These are phyloP conservation scores for Rhodofomes roseus DNA, from an alignment of 1,284 basidiomycete genomes.

Conservation along the genomic window DNA sequence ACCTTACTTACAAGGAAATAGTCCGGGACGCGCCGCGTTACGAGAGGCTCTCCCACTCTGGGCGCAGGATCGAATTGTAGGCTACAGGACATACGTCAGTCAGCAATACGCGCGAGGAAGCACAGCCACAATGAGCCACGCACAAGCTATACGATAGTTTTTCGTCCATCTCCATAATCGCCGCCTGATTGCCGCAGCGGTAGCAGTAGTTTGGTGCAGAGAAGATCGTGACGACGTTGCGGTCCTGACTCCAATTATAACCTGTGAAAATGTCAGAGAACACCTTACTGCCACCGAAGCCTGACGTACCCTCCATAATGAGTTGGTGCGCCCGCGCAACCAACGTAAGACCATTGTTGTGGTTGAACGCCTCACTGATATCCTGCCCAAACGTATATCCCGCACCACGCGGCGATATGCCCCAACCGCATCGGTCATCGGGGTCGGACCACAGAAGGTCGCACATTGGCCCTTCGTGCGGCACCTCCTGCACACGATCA, in stretches of 20 bases:
- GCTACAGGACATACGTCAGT: conserved; percentile 42
- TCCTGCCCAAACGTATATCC: conserved; percentile 99
- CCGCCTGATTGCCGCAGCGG: conserved; percentile 98
- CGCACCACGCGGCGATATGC: conserved; percentile 97
- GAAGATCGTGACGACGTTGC: conserved; percentile 99
- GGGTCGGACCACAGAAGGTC: conserved; percentile 99
- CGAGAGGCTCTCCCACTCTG: conserved; percentile 95
- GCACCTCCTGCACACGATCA: conserved; percentile 98
- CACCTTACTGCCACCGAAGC: neutral
- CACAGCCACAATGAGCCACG: conserved; percentile 28
- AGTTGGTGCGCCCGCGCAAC: conserved; percentile 96
- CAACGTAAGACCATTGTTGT: conserved; percentile 97
- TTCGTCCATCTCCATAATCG: conserved; percentile 99
- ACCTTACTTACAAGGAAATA: conserved; percentile 76
- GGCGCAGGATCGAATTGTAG: conserved; percentile 99
- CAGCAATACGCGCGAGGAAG: neutral
- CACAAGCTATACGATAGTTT: conserved; percentile 94
- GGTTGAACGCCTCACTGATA: conserved; percentile 97
- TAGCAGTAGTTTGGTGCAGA: conserved; percentile 99
- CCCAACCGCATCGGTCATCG: conserved; percentile 99
- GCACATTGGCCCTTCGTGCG: conserved; percentile 99
- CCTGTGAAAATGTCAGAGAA: conserved; percentile 35
- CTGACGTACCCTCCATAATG: conserved; percentile 89
- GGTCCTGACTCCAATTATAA: conserved; percentile 97
- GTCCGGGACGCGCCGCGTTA: conserved; percentile 97